These are phyloP conservation scores for Silene latifolia DNA, from an alignment of 148 eudicot genomes.

Conservation along the genomic window DNA sequence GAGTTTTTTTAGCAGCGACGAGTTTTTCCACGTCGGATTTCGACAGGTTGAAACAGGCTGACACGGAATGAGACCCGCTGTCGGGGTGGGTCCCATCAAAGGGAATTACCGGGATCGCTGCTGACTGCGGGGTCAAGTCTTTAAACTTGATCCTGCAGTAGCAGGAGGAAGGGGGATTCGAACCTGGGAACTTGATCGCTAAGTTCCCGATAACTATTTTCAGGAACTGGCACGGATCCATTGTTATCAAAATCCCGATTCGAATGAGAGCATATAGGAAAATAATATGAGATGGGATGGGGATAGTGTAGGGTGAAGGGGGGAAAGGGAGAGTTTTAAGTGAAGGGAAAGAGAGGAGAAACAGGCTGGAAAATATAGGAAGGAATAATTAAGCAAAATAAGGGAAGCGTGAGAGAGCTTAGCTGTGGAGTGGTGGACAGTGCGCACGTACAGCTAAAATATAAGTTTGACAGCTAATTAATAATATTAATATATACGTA, in stretches of 20 bases:
- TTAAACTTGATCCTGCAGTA: slow-evolving; percentile 54
- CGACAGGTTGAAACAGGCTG: slow-evolving; percentile 48
- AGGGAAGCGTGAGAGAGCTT: not conserved
- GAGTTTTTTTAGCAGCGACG: not conserved
- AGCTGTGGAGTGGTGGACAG: slow-evolving; percentile 27
- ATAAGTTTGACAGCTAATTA: slow-evolving; percentile 27
- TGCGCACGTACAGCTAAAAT: slow-evolving; percentile 35
- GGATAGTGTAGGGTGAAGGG: no score
- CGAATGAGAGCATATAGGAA: no score
- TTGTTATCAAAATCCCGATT: not conserved
- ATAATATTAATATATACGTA: not conserved
- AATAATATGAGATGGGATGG: no score
- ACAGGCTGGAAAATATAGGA: slow-evolving; percentile 24
- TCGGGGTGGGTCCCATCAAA: slow-evolving; percentile 20
- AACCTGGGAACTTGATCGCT: slow-evolving; percentile 31
- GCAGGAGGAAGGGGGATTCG: not conserved
- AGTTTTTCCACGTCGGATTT: slow-evolving; percentile 53
- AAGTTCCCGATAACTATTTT: slow-evolving; percentile 51
- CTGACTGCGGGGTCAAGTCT: slow-evolving; percentile 42
- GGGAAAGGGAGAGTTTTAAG: not conserved
- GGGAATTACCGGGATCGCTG: slow-evolving; percentile 31
- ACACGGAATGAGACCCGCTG: slow-evolving; percentile 25
- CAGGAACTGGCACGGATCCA: slow-evolving; percentile 80
- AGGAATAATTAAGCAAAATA: not conserved
- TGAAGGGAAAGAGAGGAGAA: not conserved